Conservation (phyloP, 441 rosid species). For the Monsonia emarginata region DNA sequence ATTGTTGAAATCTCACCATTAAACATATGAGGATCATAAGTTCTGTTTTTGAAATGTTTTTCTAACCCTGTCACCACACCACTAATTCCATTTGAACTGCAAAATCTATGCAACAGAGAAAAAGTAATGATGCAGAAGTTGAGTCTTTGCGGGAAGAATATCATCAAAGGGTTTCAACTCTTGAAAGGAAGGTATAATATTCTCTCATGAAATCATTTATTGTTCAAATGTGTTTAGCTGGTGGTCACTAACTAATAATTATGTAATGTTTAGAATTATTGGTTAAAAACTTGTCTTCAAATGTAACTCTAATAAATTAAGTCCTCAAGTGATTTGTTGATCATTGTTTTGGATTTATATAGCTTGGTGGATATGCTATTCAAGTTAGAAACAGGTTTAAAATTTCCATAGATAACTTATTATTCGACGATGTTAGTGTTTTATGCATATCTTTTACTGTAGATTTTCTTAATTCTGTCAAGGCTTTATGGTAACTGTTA, state of each 20-base stretch:
- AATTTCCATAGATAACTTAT: neutral
- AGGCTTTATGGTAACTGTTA: neutral
- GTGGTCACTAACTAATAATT: neutral
- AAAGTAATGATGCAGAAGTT: slow-evolving; percentile 78
- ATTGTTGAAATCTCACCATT: neutral
- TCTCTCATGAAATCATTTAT: neutral
- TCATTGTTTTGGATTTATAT: neutral
- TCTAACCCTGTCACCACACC: neutral
- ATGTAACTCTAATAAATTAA: neutral
- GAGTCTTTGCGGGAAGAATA: slow-evolving; percentile 95
- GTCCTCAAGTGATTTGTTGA: neutral
- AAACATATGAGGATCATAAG: neutral
- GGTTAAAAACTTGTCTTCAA: neutral
- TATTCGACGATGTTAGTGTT: neutral
- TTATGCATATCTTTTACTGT: neutral
- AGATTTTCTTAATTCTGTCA: neutral
- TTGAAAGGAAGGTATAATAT: slow-evolving; percentile 73
- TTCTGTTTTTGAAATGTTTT: neutral
- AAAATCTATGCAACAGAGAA: slow-evolving; percentile 53
- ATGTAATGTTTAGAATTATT: neutral
- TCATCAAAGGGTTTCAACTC: slow-evolving; percentile 88
- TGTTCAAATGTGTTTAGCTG: neutral
- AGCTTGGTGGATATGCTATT: neutral
- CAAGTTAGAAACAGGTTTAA: neutral
- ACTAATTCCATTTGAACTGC: slow-evolving; percentile 15